phyloP scores from a whole-genome alignment of 169 alveolate genomes.

The Plasmodium gaboni region DNA sequence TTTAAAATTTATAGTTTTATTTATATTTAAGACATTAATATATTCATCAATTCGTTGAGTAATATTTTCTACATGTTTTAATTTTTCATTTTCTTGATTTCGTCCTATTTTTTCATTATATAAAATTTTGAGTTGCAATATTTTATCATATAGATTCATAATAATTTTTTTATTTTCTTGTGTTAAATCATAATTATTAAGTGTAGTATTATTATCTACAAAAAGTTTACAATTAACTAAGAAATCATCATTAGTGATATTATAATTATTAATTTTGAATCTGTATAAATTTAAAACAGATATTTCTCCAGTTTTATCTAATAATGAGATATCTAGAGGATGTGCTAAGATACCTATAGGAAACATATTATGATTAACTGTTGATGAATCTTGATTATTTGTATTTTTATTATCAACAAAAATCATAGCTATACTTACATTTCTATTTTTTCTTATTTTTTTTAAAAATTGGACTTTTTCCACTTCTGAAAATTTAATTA shows the following conservation, averaged over 20 bases:
- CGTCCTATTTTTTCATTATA: slow-evolving; percentile 61
- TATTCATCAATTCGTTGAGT: slow-evolving; percentile 64
- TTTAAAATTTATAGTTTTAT: slow-evolving; percentile 44
- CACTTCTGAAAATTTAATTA: slow-evolving; percentile 63
- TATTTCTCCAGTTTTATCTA: slow-evolving; percentile 68
- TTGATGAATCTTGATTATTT: slow-evolving; percentile 23
- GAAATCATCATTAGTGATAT: slow-evolving; percentile 43
- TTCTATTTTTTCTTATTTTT: slow-evolving; percentile 55
- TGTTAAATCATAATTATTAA: slow-evolving; percentile 55
- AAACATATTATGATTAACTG: slow-evolving; percentile 56
- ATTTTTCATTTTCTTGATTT: slow-evolving; percentile 50
- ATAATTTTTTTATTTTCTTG: slow-evolving; percentile 67
- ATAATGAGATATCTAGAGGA: slow-evolving; percentile 55
- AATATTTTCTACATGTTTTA: slow-evolving; percentile 55
- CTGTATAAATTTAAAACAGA: slow-evolving; percentile 67
- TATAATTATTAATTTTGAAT: slow-evolving; percentile 60
- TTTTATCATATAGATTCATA: slow-evolving; percentile 59
- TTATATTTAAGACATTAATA: slow-evolving; percentile 40
- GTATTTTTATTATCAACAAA: slow-evolving; percentile 52
- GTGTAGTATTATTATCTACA: slow-evolving; percentile 29
- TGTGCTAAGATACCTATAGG: slow-evolving; percentile 62
- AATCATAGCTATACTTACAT: slow-evolving; percentile 73
- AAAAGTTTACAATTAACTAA: slow-evolving; percentile 48
- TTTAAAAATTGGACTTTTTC: slow-evolving; percentile 65
- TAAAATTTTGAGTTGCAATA: slow-evolving; percentile 54